These are phyloP conservation scores for Alternaria brassicae DNA, from an alignment of 2,329 filamentous ascomycete species.

Conservation along the genomic window DNA sequence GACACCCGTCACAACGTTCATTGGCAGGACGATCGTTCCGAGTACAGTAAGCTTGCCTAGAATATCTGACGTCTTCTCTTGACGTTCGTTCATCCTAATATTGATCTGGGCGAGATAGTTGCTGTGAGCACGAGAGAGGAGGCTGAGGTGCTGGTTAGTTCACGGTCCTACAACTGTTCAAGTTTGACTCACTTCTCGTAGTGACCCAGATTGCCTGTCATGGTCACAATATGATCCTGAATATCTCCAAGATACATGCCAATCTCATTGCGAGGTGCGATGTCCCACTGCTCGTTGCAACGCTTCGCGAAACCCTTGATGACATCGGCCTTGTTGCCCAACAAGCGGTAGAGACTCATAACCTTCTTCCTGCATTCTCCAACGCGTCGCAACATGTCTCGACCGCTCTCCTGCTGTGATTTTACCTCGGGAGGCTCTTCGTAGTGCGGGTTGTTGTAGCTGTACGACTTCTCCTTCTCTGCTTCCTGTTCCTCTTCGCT, in stretches of 20 bases:
- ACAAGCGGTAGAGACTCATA: slow-evolving; percentile 89
- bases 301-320: slow-evolving; percentile 99
- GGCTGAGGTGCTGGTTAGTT: slow-evolving; percentile 59
- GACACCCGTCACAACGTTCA: slow-evolving; percentile 98
- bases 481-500: slow-evolving; percentile 49
- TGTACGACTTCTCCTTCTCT: slow-evolving; percentile 33
- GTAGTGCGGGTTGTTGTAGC: slow-evolving; percentile 43
- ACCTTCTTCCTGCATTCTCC: slow-evolving; percentile 96
- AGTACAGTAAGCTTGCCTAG: slow-evolving; percentile 93
- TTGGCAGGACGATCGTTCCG: slow-evolving; percentile 94
- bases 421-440: slow-evolving; percentile 51
- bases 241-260: slow-evolving; percentile 98
- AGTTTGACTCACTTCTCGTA: slow-evolving; percentile 81
- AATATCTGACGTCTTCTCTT: slow-evolving; percentile 94
- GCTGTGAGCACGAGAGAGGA: slow-evolving; percentile 87
- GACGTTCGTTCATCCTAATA: slow-evolving; percentile 97
- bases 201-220: slow-evolving; percentile 94
- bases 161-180: neutral
- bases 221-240: slow-evolving; percentile 98
- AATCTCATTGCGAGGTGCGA: slow-evolving; percentile 93
- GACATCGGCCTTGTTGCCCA: slow-evolving; percentile 97
- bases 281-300: slow-evolving; percentile 97
- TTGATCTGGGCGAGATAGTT: slow-evolving; percentile 99
- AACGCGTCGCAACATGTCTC: slow-evolving; percentile 89
- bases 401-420: slow-evolving; percentile 56